Percentiles rank a stretch among this genome's conserved stretches.
Evolutionary conservation across 2,329 filamentous ascomycete species (phyloP).

Genomic region (Curvularia lunata): DNA sequence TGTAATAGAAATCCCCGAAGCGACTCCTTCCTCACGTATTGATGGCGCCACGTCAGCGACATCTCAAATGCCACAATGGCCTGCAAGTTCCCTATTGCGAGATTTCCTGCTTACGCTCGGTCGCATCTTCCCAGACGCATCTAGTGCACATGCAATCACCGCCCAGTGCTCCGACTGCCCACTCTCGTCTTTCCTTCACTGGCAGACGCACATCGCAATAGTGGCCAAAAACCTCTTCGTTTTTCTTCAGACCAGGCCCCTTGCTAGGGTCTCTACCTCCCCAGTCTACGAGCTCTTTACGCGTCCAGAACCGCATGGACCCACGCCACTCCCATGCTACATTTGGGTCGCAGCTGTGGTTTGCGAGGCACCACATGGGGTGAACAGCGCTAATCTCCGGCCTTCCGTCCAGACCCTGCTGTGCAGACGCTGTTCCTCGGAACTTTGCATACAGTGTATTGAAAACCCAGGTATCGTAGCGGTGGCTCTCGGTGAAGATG

Average conservation of each 20-base stretch:
- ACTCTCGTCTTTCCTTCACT: slow-evolving; percentile 83
- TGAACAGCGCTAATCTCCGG: slow-evolving; percentile 94
- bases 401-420: slow-evolving; percentile 72
- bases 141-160: slow-evolving; percentile 86
- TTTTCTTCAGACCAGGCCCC: slow-evolving; percentile 70
- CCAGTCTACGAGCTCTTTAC: slow-evolving; percentile 64
- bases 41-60: neutral
- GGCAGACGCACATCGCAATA: slow-evolving; percentile 86
- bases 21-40: neutral
- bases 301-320: slow-evolving; percentile 72
- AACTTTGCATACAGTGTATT: slow-evolving; percentile 95
- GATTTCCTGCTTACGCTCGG: slow-evolving; percentile 6
- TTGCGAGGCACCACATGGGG: slow-evolving; percentile 94
- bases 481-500: slow-evolving; percentile 63
- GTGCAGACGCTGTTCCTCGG: slow-evolving; percentile 84
- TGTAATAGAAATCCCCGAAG: neutral
- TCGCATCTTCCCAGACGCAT: slow-evolving; percentile 71
- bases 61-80: neutral
- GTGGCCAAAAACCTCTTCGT: slow-evolving; percentile 88
- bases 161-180: slow-evolving; percentile 85
- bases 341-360: slow-evolving; percentile 95
- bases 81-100: neutral
- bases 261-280: slow-evolving; percentile 39
- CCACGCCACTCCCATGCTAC: slow-evolving; percentile 94
- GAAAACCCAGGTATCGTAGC: slow-evolving; percentile 79